Evolutionary conservation across 306 rosid species (phyloP), one percentile per base, ranked within the genome.

Genomic region (Cucurbita moschata): DNA sequence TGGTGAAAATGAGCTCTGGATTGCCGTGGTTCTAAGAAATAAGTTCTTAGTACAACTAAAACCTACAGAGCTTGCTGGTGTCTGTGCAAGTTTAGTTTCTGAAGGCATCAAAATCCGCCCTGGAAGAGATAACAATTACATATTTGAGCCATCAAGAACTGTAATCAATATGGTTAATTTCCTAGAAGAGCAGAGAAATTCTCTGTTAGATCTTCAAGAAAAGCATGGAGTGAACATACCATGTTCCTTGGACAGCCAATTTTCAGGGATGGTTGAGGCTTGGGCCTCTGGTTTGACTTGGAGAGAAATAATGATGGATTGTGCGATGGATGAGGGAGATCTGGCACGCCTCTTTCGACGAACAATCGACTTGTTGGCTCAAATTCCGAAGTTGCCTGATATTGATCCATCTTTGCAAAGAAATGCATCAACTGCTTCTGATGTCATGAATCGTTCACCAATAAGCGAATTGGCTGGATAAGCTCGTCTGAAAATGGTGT

Each of bases 321-420:
- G 98, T 77, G 98, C 98, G 3, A 90, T 94, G 97, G 98, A 94
- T 47, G 97, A 94, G 62, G 98, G 98, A 6, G 98, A 94, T 80
- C 83, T 94, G 39, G 96, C 98, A 43, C 97, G 98, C 13, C 98
- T 94, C 76, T 83, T 94, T 37, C 84, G 98, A 44, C 79, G 96
- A 51, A 90, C 96, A 13, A 88, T 90, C 38, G 98, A 94, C 83
- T 77, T 94, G 12, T 83, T 94, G 67, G 97, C 86, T 77, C 98
- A 94, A 78, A 90, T 94, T 73, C 98, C 98, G 0, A 94, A 94
- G 77, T 78, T 90, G 85, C 88, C 97, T 10, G 97, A 89, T 76
- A 84, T 89, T 68, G 97, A 90, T 67, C 89, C 91, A 4, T 57
- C 83, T 73, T 77, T 94, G 84, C 90, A 87, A 75, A 86, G 79